These are phyloP conservation scores for Ogataea trehalophila DNA, from an alignment of 805 yeast genomes.

Conservation along the genomic window DNA sequence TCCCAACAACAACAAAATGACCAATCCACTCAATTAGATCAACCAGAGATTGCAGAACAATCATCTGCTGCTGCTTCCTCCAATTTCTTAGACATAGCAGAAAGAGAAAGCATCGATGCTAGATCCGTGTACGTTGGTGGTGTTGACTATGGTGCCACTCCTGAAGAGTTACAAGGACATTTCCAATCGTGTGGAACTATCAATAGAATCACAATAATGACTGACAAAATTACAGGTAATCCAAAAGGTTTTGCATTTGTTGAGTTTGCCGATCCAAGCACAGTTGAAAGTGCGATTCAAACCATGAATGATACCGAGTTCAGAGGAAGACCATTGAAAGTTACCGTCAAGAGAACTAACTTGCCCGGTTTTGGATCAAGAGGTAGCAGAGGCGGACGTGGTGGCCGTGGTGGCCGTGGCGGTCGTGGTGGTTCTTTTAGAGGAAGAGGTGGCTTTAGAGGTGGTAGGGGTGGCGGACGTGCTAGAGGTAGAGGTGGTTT, in stretches of 20 bases:
- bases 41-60: constrained; percentile 1
- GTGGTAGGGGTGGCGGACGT: constrained; percentile 22
- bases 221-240: constrained; percentile 69
- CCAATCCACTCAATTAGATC: background rate
- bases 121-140: constrained; percentile 79
- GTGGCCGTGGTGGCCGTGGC: constrained; percentile 24
- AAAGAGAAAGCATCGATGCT: constrained; percentile 64
- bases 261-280: constrained; percentile 68
- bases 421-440: constrained; percentile 17
- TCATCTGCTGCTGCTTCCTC: constrained; percentile 9
- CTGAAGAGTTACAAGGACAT: constrained; percentile 72
- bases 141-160: constrained; percentile 75
- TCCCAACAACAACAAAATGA: constrained; percentile 6
- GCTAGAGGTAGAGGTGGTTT: constrained; percentile 31
- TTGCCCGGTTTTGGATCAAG: constrained; percentile 61
- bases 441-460: constrained; percentile 20
- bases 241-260: constrained; percentile 88
- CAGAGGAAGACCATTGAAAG: constrained; percentile 68
- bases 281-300: constrained; percentile 59
- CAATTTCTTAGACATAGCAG: constrained; percentile 20
- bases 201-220: constrained; percentile 72
- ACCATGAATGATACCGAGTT: constrained; percentile 58
- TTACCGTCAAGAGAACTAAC: constrained; percentile 74
- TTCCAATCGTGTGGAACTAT: constrained; percentile 69
- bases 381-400: constrained; percentile 45